Base-by-base conservation (phyloP, 2,329 filamentous ascomycete species). In the Tolypocladium tropicale region DNA sequence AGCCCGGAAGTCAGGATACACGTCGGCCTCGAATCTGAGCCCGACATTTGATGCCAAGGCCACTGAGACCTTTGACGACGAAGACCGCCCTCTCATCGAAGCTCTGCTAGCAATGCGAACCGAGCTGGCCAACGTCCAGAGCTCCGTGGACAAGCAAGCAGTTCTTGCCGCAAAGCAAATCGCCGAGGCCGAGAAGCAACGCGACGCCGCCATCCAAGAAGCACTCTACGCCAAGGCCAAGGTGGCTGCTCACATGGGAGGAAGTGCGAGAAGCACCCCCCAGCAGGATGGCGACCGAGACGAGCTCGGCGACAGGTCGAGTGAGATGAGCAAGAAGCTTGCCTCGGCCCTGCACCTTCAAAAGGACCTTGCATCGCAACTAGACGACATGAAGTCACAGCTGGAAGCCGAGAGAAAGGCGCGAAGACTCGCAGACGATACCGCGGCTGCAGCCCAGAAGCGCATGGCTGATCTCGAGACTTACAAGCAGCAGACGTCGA, bases 141-240 rank as follows among this genome's bases (percentile, higher is more conserved):
- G 78, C 16, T 90, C 91, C 0, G 89, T 99, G 53, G 92, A 96
- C 63, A 85, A 90, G 62, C 94, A 97, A 73, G 89, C 91, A 14
- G 78, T 90, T 9, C 76, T 90, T 56, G 92, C 94, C 10, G 90
- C 92, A 0, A 92, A 88, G 69, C 85, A 93, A 59, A 92, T 99
- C 59, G 92, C 93, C 2, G 92, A 96, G 68, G 88, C 95, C 1
- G 94, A 99, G 69, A 92, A 89, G 68, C 94, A 99, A 74, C 83
- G 95, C 53, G 94, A 99, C 71, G 85, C 88, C 43, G 94, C 94
- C n/a, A 86, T 99, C 55, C 89, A 87, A 64, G 95, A 99, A 73
- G 94, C 94, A 1, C 88, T 94, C 0, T 97, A 97, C 71, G 90
- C 92, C 36, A 96, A 95, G 68, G 91, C 95, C 3, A 96, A 90